Conservation (phyloP, 2,329 filamentous ascomycete species). For the Neoscytalidium dimidiatum region DNA sequence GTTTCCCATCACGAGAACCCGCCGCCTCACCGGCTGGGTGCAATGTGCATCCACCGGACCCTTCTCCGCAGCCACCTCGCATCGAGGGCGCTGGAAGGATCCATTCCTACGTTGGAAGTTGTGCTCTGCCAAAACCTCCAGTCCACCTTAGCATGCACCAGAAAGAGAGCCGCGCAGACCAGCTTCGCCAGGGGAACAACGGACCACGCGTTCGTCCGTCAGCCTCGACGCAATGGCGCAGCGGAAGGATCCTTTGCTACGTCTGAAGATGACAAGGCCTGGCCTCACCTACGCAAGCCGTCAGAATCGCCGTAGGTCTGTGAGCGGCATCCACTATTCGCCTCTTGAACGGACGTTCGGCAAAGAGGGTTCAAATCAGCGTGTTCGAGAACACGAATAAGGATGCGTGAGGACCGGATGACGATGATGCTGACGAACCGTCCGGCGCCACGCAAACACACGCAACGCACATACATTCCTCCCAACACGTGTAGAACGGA, state of each 20-base stretch:
- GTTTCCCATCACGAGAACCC: not conserved
- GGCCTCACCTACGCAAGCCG: no score
- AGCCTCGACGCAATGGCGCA: not conserved
- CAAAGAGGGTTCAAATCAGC: no score
- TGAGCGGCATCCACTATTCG: no score
- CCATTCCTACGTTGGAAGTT: not conserved
- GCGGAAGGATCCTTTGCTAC: not conserved
- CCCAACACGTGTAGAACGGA: not conserved
- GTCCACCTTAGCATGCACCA: not conserved
- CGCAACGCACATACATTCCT: not conserved
- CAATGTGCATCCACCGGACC: not conserved
- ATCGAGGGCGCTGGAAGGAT: not conserved
- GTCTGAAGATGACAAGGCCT: not conserved
- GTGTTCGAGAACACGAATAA: not conserved
- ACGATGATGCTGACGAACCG: not conserved
- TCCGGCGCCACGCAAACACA: not conserved
- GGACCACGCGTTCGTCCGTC: not conserved
- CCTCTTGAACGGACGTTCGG: no score
- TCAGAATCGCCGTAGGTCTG: no score
- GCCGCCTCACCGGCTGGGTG: not conserved
- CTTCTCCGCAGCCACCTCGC: not conserved
- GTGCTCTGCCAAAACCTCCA: not conserved
- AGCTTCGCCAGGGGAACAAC: not conserved
- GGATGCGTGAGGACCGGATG: not conserved
- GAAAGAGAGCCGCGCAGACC: not conserved